A percentile compares a stretch with the other conserved stretches of the same genome.
Evolutionary conservation across 139 green algal species (phyloP).

Genomic region (Marvania coccoides): DNA sequence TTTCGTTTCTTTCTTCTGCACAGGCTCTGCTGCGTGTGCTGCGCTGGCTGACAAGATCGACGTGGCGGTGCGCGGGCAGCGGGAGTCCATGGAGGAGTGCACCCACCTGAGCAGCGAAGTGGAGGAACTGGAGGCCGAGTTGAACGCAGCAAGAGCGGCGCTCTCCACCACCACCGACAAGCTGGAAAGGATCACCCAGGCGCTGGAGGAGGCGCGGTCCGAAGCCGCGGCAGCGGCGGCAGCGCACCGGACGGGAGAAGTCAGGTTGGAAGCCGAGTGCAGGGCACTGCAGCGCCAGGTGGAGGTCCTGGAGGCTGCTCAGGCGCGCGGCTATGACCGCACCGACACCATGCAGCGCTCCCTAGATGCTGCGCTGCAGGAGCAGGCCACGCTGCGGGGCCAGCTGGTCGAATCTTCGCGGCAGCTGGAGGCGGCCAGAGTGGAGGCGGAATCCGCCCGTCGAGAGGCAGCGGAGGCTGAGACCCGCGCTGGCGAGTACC

Average conservation of each 20-base stretch:
- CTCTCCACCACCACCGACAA: background rate
- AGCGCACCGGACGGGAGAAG: background rate
- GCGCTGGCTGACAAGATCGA: background rate
- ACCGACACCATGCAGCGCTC: background rate
- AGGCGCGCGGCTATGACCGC: background rate
- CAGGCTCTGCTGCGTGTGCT: background rate
- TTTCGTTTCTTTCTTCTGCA: too few relatives aligned
- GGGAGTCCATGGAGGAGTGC: background rate
- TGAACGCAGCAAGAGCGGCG: background rate
- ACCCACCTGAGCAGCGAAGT: background rate
- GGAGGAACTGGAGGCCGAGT: background rate
- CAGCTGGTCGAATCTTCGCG: background rate
- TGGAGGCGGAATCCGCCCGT: background rate
- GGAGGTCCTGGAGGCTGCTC: conserved; percentile 1
- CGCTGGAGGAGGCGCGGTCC: background rate
- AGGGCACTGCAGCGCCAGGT: conserved; percentile 6
- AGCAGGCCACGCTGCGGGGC: background rate
- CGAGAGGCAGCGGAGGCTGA: background rate
- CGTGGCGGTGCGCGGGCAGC: background rate
- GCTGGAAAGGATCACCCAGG: too few relatives aligned
- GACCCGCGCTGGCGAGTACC: background rate
- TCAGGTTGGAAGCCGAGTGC: conserved; percentile 13
- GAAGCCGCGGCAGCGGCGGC: background rate
- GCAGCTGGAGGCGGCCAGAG: background rate
- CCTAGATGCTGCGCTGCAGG: background rate